Percentiles rank a stretch among this genome's conserved stretches.
phyloP scores from a whole-genome alignment of 768 basidiomycete species.

The Tulasnella sp. region DNA sequence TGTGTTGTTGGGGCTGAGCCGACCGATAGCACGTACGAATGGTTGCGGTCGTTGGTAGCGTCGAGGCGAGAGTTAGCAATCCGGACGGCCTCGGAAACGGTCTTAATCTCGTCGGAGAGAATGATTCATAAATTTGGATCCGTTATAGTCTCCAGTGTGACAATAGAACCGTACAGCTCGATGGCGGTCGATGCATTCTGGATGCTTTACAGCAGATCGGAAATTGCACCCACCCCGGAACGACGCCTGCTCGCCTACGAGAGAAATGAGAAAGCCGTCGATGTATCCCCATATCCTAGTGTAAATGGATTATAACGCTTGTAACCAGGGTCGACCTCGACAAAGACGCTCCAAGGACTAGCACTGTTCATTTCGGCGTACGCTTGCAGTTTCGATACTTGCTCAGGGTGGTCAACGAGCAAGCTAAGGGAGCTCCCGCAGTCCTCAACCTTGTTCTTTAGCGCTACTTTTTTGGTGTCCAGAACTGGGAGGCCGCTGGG shows the following conservation, averaged over 20 bases:
- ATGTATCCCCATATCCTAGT: neutral
- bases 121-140: constrained; percentile 68
- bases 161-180: constrained; percentile 78
- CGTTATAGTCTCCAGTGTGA: constrained; percentile 78
- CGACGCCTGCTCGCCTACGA: constrained; percentile 71
- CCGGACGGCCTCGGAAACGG: constrained; percentile 67
- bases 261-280: too few relatives aligned
- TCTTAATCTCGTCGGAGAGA: constrained; percentile 68
- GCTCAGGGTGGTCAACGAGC: too few relatives aligned
- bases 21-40: constrained; percentile 75
- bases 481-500: too few relatives aligned
- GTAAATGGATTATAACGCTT: constrained; percentile 50
- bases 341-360: constrained; percentile 75
- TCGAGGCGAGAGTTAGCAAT: constrained; percentile 56
- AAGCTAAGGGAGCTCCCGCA: too few relatives aligned
- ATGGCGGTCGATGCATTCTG: constrained; percentile 57
- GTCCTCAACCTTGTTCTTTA: too few relatives aligned
- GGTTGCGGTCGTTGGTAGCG: constrained; percentile 44
- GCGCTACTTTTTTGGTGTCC: too few relatives aligned
- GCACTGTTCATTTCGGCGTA: constrained; percentile 42
- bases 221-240: constrained; percentile 58
- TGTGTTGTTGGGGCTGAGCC: constrained; percentile 90
- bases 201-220: constrained; percentile 52
- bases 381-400: constrained; percentile 64
- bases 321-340: constrained; percentile 72